Percentiles rank a stretch among this genome's conserved stretches.
phyloP scores from a whole-genome alignment of 108 stramenopile genomes.

The Fistulifera solaris region DNA sequence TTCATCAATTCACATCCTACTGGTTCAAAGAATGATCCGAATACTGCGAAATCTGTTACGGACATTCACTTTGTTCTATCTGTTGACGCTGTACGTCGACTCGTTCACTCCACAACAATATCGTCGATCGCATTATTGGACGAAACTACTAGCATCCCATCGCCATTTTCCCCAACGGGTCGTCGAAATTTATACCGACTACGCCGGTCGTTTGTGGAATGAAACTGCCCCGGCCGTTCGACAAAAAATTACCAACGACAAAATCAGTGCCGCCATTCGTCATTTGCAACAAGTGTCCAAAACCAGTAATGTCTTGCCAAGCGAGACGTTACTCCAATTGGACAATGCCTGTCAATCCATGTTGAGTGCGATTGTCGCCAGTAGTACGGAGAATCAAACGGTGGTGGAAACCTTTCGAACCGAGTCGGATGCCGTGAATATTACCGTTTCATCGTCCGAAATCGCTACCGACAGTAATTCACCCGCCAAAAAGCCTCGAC shows the following conservation, averaged over 20 bases:
- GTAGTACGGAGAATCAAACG: slow-evolving; percentile 5
- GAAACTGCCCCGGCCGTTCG: slow-evolving; percentile 37
- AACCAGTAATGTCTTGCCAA: neutral
- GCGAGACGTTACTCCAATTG: slow-evolving; percentile 18
- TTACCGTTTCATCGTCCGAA: slow-evolving; percentile 3
- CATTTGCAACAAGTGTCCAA: slow-evolving; percentile 27
- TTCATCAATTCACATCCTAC: no score
- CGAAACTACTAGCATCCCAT: no score
- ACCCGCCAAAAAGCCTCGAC: slow-evolving; percentile 15
- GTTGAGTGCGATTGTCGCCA: neutral
- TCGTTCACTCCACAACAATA: no score
- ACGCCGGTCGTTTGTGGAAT: slow-evolving; percentile 39
- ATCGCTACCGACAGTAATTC: neutral
- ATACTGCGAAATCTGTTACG: no score
- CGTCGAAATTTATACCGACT: slow-evolving; percentile 21
- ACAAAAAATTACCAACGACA: slow-evolving; percentile 31
- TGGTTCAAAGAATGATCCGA: no score
- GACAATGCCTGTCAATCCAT: slow-evolving; percentile 5
- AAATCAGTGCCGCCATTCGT: slow-evolving; percentile 25
- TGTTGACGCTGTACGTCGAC: no score
- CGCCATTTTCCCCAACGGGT: neutral
- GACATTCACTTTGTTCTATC: no score
- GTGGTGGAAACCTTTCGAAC: slow-evolving; percentile 26
- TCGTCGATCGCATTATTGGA: no score
- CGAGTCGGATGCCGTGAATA: slow-evolving; percentile 3